Evolutionary conservation across 129 eudicot species (phyloP), one percentile per base, ranked within the genome.

Genomic region (Scalesia atractyloides): DNA sequence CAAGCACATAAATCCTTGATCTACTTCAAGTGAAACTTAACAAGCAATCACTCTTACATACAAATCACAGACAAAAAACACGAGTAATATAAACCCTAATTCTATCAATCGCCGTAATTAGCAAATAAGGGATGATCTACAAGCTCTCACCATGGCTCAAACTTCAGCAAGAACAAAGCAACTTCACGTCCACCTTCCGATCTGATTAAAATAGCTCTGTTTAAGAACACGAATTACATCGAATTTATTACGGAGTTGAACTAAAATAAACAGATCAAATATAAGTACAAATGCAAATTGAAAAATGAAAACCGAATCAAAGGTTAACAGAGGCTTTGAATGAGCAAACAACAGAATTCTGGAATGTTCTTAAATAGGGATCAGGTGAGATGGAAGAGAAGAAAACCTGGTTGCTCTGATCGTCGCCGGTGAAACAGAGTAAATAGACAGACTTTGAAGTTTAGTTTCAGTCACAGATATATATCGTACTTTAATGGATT

Each of bases 91-190:
- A 74, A 74, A 64, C 72, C 79, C 73, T 65, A 65, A 65, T 43
- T 74, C n/a, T n/a, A n/a, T n/a, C n/a, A n/a, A n/a, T n/a, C 36
- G 48, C 34, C 3, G 36, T 18, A 62, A 73, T 34, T 13, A 61
- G 60, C 44, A 30, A n/a, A 16, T n/a, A 57, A 54, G 57, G 49
- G 44, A 75, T 53, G n/a, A n/a, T n/a, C n/a, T n/a, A n/a, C 7
- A 66, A 56, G 34, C 47, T 56, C 80, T 54, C 39, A 75, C 80
- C 80, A 75, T 66, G 73, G 51, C 59, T 75, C 49, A 75, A n/a
- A 41, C 68, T 53, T 56, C 34, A 22, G 65, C 46, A 44, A 52
- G 3, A 30, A 30, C 34, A 30, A 20, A 64, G 17, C 11, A 43
- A n/a, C 59, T 65, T 63, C 64, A 57, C 66, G 79, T 54, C 52